Evolutionary conservation across 768 basidiomycete species (phyloP), one percentile per base, ranked within the genome.

Genomic region (Panus rudis): DNA sequence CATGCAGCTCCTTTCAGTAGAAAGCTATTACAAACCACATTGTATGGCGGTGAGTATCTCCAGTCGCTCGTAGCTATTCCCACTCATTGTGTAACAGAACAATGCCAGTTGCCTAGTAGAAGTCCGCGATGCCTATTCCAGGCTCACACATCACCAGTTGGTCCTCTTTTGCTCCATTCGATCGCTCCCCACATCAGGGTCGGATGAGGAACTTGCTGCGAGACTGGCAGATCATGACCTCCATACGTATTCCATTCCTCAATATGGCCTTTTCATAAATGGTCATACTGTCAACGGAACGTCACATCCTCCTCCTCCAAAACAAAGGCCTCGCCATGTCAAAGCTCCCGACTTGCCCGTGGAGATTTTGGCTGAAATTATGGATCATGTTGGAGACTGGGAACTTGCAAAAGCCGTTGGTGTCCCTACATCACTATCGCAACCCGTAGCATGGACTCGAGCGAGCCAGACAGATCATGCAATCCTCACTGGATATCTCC

Each of bases 341-440:
- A 57, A 54, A 42, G 58, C 61, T 8, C 76, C 76, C 24, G 80
- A 84, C 58, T 72, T 91, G 25, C 87, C 87, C 0, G 68, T 81
- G 42, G 88, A 91, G 59, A 73, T 91, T 30, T 61, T 90, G 21
- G 80, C 82, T 8, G 75, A 83, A 39, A 87, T 90, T 47, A 61
- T 90, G 62, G 84, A 90, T 45, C 76, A 83, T 51, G 60, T 88
- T 7, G 85, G 82, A 12, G 82, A 89, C 58, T 93, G 89, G 87
- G 84, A 91, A 52, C 78, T 93, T 7, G 70, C 81, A 11, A 81
- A 78, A 47, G 81, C 90, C 12, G 76, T 92, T 26, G 78, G 81
- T 16, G 66, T 91, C 1, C 84, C 81, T 10, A 86, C 86, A 4
- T 77, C 77, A 7, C 60, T 92, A 0, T 62, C 75, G 4, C 71